phyloP scores from a whole-genome alignment of 2,329 filamentous ascomycete species.

The Tolypocladium ophioglossoides region DNA sequence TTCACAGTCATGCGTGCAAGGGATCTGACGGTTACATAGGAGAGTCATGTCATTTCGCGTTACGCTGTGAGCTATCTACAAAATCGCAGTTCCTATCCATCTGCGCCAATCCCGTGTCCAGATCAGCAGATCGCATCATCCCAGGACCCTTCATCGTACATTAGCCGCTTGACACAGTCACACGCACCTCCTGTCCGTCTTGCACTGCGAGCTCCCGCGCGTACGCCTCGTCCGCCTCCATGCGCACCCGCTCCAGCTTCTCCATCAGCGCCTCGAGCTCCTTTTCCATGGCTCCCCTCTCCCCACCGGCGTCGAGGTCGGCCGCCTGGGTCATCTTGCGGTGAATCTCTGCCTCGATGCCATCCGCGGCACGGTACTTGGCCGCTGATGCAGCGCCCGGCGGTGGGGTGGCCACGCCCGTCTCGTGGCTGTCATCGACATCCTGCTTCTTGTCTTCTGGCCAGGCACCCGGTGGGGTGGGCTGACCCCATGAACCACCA shows the following conservation, averaged over 20 bases:
- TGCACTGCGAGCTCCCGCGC: slow-evolving; percentile 27
- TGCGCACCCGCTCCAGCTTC: slow-evolving; percentile 25
- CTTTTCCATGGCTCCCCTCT: slow-evolving; percentile 15
- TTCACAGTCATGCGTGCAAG: not conserved
- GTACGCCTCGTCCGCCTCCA: slow-evolving; percentile 37
- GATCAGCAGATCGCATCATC: not conserved
- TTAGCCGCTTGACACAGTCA: not conserved
- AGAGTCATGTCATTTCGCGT: not conserved
- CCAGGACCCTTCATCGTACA: not conserved
- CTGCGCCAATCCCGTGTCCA: not conserved
- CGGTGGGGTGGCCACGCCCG: slow-evolving; percentile 4
- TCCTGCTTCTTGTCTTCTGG: slow-evolving; percentile 17
- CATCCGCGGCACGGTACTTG: slow-evolving; percentile 25
- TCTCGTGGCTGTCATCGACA: slow-evolving; percentile 2
- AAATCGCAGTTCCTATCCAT: not conserved
- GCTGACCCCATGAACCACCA: not conserved
- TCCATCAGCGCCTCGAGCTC: slow-evolving; percentile 28
- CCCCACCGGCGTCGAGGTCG: slow-evolving; percentile 9
- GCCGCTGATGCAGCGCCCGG: slow-evolving; percentile 16
- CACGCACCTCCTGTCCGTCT: not conserved
- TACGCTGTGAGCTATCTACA: not conserved
- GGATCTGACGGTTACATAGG: not conserved
- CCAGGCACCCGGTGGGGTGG: slow-evolving; percentile 21
- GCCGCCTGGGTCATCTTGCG: slow-evolving; percentile 17
- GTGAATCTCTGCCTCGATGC: slow-evolving; percentile 22